Conservation (phyloP, 2,329 filamentous ascomycete genomes). For the Cyanodermella asteris region DNA sequence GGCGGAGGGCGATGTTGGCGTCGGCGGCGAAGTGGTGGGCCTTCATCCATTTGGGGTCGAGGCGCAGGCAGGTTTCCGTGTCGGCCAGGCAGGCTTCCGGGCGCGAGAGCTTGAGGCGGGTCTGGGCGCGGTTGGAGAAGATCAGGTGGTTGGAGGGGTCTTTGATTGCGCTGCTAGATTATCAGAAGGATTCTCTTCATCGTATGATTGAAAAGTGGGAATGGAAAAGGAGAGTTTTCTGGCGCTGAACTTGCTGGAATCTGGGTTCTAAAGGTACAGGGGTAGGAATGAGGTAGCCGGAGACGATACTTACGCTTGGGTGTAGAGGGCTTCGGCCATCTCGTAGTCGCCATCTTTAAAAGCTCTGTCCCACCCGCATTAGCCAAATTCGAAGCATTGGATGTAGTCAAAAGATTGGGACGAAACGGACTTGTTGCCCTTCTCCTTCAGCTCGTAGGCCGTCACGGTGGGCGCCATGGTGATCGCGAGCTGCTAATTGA, state of each 20-base stretch:
- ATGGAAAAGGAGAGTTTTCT: no score
- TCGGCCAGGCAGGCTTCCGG: slow-evolving; percentile 8
- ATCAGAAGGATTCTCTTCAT: slow-evolving; percentile 1
- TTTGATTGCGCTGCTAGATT: no score
- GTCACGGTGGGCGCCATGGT: background rate
- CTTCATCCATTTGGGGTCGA: slow-evolving; percentile 50
- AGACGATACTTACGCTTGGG: slow-evolving; percentile 7
- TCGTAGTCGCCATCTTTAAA: slow-evolving; percentile 10
- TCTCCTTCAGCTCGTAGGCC: slow-evolving; percentile 7
- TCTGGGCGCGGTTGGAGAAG: slow-evolving; percentile 11
- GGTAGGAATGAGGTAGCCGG: background rate
- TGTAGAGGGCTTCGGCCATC: slow-evolving; percentile 8
- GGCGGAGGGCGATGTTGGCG: slow-evolving; percentile 52
- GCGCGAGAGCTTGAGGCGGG: slow-evolving; percentile 7
- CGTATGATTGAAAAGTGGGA: no score
- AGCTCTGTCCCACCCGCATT: slow-evolving; percentile 3
- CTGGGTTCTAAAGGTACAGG: background rate
- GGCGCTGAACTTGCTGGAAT: slow-evolving; percentile 2
- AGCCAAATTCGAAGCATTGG: no score
- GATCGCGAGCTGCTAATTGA: no score
- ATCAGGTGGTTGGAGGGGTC: slow-evolving; percentile 9
- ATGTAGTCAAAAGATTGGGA: background rate
- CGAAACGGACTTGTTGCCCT: slow-evolving; percentile 6
- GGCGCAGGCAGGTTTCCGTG: slow-evolving; percentile 38
- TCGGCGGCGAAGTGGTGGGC: slow-evolving; percentile 66